Conservation (phyloP, 306 rosid genomes). For the Gastrolobium villosum region DNA sequence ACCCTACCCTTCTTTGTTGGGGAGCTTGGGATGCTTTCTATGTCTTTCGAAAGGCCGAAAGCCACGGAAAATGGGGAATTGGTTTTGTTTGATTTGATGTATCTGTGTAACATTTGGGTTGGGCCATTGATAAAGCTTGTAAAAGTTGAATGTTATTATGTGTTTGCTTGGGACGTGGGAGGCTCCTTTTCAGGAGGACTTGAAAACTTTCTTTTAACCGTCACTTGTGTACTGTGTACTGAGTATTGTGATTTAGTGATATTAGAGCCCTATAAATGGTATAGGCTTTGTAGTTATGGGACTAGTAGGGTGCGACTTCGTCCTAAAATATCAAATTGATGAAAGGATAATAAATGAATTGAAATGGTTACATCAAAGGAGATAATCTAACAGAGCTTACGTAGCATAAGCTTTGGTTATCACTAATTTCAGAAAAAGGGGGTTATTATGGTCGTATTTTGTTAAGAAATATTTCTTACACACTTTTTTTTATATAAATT, state of each 20-base stretch:
- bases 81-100: conserved; percentile 74
- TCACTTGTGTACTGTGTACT: conserved; percentile 25
- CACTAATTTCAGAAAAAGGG: not conserved
- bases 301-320: not conserved
- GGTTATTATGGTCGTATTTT: not conserved
- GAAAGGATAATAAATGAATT: not conserved
- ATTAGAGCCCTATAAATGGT: conserved; percentile 30
- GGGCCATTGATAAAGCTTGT: conserved; percentile 59
- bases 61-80: conserved; percentile 66
- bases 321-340: conserved; percentile 20
- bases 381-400: conserved; percentile 1
- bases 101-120: conserved; percentile 66
- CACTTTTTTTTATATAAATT: not conserved
- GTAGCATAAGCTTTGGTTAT: conserved; percentile 8
- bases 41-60: conserved; percentile 71
- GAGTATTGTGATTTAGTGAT: conserved; percentile 45
- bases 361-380: not conserved
- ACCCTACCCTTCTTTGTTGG: conserved; percentile 65
- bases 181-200: conserved; percentile 56
- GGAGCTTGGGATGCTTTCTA: conserved; percentile 73
- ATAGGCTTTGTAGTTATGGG: conserved; percentile 10
- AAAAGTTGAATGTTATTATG: conserved; percentile 59
- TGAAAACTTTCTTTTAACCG: conserved; percentile 49
- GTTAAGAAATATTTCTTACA: not conserved
- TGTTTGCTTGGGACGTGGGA: conserved; percentile 62